A percentile compares a stretch with the other conserved stretches of the same genome.
Evolutionary conservation across 352 stramenopile genomes (phyloP).

Genomic region (Globisporangium paroecandrum): DNA sequence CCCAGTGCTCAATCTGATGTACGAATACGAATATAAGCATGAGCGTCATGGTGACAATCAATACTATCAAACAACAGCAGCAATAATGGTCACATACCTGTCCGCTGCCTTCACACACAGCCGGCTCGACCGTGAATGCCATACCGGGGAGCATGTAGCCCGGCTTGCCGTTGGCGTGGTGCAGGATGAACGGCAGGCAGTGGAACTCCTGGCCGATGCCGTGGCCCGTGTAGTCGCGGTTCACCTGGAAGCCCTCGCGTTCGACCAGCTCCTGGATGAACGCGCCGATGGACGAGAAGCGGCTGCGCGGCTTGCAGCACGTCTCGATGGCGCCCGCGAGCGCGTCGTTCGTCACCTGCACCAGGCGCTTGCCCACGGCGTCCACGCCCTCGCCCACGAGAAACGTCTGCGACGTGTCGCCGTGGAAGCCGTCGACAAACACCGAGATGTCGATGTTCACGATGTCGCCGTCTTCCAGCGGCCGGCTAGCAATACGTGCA

Average conservation of each 20-base stretch:
- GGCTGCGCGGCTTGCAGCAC: constrained; percentile 90
- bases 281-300: constrained; percentile 93
- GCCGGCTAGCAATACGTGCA: constrained; percentile 28
- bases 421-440: constrained; percentile 93
- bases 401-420: constrained; percentile 97
- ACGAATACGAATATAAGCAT: neutral
- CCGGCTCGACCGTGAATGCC: constrained; percentile 99
- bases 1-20: constrained; percentile 84
- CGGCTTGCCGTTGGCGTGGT: constrained; percentile 84
- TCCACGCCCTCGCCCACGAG: constrained; percentile 91
- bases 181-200: constrained; percentile 92
- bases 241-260: constrained; percentile 72
- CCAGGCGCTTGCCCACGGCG: constrained; percentile 76
- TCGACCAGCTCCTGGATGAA: constrained; percentile 91
- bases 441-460: constrained; percentile 97
- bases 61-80: neutral
- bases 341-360: constrained; percentile 85
- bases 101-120: constrained; percentile 89
- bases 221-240: constrained; percentile 94
- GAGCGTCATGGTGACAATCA: neutral
- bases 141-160: constrained; percentile 89
- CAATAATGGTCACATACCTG: constrained; percentile 50
- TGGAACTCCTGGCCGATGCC: constrained; percentile 96
- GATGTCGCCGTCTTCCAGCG: constrained; percentile 91
- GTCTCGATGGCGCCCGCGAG: constrained; percentile 82